Evolutionary conservation across 768 basidiomycete genomes (phyloP).

Genomic region (Pulveroboletus sp.): DNA sequence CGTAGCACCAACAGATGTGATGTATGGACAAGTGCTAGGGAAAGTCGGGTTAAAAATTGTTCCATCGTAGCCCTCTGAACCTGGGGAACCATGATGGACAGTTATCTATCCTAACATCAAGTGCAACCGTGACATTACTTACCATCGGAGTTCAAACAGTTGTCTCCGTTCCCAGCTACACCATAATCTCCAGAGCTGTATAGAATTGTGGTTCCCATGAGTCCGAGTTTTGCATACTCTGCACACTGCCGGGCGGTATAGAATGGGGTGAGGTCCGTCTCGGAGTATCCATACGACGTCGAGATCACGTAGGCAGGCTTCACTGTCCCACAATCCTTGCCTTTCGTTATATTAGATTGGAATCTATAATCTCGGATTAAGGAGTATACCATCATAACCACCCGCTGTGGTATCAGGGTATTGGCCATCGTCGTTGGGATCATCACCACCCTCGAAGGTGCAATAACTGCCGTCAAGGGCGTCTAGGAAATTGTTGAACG

Average conservation of each 20-base stretch:
- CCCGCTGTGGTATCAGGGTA: constrained; percentile 24
- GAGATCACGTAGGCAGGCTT: constrained; percentile 36
- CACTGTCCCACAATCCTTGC: constrained; percentile 30
- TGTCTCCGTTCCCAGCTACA: constrained; percentile 21
- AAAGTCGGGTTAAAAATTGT: constrained; percentile 49
- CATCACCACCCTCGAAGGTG: constrained; percentile 36
- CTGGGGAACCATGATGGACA: not conserved
- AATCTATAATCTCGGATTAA: not conserved
- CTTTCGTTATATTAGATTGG: not conserved
- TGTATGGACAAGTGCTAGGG: constrained; percentile 44
- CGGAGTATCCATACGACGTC: constrained; percentile 37
- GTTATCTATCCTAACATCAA: not conserved
- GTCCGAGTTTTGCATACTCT: constrained; percentile 42
- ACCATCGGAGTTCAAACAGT: constrained; percentile 32
- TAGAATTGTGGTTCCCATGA: constrained; percentile 37
- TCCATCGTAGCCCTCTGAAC: not conserved
- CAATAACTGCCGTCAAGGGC: constrained; percentile 36
- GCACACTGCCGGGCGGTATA: constrained; percentile 38
- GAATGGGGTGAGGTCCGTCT: constrained; percentile 30
- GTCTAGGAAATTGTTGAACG: constrained; percentile 38
- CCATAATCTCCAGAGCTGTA: constrained; percentile 35
- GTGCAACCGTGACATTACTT: not conserved
- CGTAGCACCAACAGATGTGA: constrained; percentile 46
- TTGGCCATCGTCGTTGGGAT: constrained; percentile 22
- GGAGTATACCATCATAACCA: constrained; percentile 15